These are phyloP conservation scores for Coniochaeta sp. DNA, from an alignment of 2,329 filamentous ascomycete species.

Conservation along the genomic window DNA sequence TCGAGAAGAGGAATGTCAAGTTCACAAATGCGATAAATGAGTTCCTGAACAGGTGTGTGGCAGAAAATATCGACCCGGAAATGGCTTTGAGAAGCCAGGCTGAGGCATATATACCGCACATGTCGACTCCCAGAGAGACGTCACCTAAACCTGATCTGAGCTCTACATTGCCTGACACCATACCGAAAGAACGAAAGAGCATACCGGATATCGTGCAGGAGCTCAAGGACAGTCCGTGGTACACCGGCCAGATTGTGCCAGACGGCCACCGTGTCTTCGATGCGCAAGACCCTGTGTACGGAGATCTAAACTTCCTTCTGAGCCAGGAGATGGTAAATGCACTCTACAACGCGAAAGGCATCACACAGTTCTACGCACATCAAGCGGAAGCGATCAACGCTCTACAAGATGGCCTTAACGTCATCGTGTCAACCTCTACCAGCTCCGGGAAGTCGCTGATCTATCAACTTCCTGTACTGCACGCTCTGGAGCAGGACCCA, in stretches of 20 bases:
- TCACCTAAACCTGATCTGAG: conserved; percentile 22
- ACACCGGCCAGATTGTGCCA: conserved; percentile 85
- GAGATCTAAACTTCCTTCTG: conserved; percentile 75
- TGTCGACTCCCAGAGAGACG: conserved; percentile 33
- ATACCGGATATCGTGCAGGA: conserved; percentile 82
- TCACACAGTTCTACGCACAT: conserved; percentile 81
- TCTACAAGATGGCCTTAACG: conserved; percentile 71
- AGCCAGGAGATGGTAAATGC: conserved; percentile 94
- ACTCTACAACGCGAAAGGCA: conserved; percentile 83
- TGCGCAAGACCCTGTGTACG: conserved; percentile 71
- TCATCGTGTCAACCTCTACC: conserved; percentile 90
- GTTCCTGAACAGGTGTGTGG: conserved; percentile 69
- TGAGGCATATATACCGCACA: conserved; percentile 54
- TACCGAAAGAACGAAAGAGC: conserved; percentile 71
- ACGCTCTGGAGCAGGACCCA: conserved; percentile 72
- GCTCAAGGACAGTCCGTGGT: conserved; percentile 77
- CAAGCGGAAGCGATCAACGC: conserved; percentile 92
- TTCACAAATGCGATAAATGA: conserved; percentile 69
- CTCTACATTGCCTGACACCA: conserved; percentile 54
- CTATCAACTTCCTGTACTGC: conserved; percentile 87
- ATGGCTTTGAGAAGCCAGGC: conserved; percentile 51
- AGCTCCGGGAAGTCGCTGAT: conserved; percentile 98
- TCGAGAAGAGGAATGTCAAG: conserved; percentile 82
- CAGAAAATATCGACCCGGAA: conserved; percentile 59
- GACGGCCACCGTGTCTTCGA: conserved; percentile 90